Evolutionary conservation across 192 early-diverging fungal species (phyloP), one percentile per base, ranked within the genome.

Genomic region (Backusella tuberculispora): DNA sequence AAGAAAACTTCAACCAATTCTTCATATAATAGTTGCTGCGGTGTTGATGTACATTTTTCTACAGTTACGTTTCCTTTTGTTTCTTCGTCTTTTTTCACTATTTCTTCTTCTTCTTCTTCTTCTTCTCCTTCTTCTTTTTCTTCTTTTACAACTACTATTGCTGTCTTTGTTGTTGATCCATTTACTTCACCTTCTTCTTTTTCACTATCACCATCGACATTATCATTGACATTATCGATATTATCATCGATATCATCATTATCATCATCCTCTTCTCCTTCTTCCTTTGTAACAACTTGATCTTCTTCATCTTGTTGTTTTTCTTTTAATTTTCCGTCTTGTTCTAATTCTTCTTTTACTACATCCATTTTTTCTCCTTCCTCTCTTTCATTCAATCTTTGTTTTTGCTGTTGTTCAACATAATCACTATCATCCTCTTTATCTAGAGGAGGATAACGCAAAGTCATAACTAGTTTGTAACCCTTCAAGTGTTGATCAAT

Each of bases 1-100:
- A 85, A 50, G 66, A 88, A 86, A 26, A 88, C 84, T 42, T 88
- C 81, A 15, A 81, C 80, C 26, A 88, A 78, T 74, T 88, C 82
- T 44, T 77, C 71, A 50, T 81, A 81, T 8, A 86, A 74, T 67
- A 85, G 73, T 42, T 81, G 67, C 47, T 80, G 83, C 3, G 85
- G 74, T 43, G 37, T 19, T 5, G 53, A 60, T 60, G 53, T 60
- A 10, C 53, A 60, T 12, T 26, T 60, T 19, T 53, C 50, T 12
- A 26, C 53, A 26, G 8, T 7, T n/a, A 26, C 21, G 12, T 60
- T 7, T 12, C 0, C n/a, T 60, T 60, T 14, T 10, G 2, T 60
- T 12, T 26, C 53, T 19, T 67, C 38, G 19, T 67, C 17, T 12
- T 67, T 43, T 13, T 10, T n/a, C 13, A 34, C 9, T 24, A 8